A percentile compares a stretch with the other conserved stretches of the same genome.
These are phyloP conservation scores for Stagonosporopsis tanaceti DNA, from an alignment of 2,329 filamentous ascomycete species.

Conservation along the genomic window DNA sequence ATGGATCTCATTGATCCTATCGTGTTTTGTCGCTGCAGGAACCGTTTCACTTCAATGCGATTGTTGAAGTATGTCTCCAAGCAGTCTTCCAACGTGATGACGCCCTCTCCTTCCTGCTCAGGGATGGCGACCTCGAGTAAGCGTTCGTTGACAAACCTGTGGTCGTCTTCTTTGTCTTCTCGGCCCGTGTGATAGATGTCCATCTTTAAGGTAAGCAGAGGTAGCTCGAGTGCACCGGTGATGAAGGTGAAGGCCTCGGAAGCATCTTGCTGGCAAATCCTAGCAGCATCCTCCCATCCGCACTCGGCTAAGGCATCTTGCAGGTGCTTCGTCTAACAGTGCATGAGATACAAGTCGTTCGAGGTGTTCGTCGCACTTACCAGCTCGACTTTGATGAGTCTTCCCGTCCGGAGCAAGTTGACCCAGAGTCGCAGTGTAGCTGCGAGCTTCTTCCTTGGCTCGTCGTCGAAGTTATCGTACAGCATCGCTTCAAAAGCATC, in stretches of 20 bases:
- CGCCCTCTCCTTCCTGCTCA: slow-evolving; percentile 70
- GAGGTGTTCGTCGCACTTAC: slow-evolving; percentile 56
- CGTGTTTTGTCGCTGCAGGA: slow-evolving; percentile 70
- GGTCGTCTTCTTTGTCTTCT: slow-evolving; percentile 82
- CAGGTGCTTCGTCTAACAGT: slow-evolving; percentile 74
- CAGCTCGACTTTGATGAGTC: slow-evolving; percentile 84
- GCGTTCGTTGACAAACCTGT: slow-evolving; percentile 93
- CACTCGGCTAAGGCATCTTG: slow-evolving; percentile 84
- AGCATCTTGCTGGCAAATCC: slow-evolving; percentile 87
- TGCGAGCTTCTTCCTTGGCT: slow-evolving; percentile 75
- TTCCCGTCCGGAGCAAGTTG: slow-evolving; percentile 85
- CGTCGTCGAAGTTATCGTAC: slow-evolving; percentile 78
- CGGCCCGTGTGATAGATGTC: slow-evolving; percentile 93
- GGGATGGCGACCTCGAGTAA: slow-evolving; percentile 92
- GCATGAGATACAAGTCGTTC: slow-evolving; percentile 6
- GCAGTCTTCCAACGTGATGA: slow-evolving; percentile 86
- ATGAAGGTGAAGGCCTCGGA: slow-evolving; percentile 97
- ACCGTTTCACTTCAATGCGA: slow-evolving; percentile 84
- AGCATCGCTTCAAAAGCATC: slow-evolving; percentile 94
- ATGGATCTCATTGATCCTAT: slow-evolving; percentile 56
- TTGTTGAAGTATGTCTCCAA: slow-evolving; percentile 96
- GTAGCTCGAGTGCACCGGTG: slow-evolving; percentile 85
- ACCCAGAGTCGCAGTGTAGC: slow-evolving; percentile 87
- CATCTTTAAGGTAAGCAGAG: slow-evolving; percentile 88
- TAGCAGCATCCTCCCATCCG: slow-evolving; percentile 83